A percentile compares a stretch with the other conserved stretches of the same genome.
phyloP scores from a whole-genome alignment of 208 protist genomes.

The Angomonas ambiguus region DNA sequence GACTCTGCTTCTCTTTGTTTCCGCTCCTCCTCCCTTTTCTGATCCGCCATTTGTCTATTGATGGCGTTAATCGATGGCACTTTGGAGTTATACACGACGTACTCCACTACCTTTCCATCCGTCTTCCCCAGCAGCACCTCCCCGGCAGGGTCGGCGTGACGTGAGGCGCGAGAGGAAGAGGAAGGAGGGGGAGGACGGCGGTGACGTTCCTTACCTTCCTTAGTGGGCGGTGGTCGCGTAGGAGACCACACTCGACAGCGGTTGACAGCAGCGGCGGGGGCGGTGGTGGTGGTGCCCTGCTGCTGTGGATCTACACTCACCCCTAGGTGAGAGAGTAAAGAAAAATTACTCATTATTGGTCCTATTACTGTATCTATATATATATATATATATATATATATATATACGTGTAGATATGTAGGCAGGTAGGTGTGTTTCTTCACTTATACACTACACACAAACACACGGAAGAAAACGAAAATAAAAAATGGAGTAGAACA shows the following conservation, averaged over 20 bases:
- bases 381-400: constrained; percentile 1
- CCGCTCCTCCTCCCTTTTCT: constrained; percentile 16
- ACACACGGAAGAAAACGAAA: neutral
- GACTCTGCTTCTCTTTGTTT: neutral
- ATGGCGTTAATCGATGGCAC: constrained; percentile 53
- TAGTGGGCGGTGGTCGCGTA: constrained; percentile 24
- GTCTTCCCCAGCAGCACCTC: constrained; percentile 43
- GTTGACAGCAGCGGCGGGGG: neutral
- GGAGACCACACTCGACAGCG: constrained; percentile 42
- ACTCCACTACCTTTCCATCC: constrained; percentile 37
- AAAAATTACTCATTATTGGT: constrained; percentile 46
- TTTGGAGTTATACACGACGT: constrained; percentile 64
- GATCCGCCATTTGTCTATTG: constrained; percentile 60
- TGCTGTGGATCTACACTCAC: constrained; percentile 45
- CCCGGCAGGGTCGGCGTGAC: constrained; percentile 45
- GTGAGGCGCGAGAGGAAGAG: no score
- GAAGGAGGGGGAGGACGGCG: neutral
- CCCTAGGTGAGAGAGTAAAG: constrained; percentile 48
- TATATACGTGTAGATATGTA: neutral
- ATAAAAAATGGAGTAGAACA: neutral
- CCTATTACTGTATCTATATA: neutral
- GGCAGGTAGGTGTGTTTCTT: no score
- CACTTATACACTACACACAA: no score
- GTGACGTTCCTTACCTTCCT: neutral
- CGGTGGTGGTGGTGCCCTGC: neutral